These are phyloP conservation scores for Quercus robur DNA, from an alignment of 306 rosid species.

Conservation along the genomic window DNA sequence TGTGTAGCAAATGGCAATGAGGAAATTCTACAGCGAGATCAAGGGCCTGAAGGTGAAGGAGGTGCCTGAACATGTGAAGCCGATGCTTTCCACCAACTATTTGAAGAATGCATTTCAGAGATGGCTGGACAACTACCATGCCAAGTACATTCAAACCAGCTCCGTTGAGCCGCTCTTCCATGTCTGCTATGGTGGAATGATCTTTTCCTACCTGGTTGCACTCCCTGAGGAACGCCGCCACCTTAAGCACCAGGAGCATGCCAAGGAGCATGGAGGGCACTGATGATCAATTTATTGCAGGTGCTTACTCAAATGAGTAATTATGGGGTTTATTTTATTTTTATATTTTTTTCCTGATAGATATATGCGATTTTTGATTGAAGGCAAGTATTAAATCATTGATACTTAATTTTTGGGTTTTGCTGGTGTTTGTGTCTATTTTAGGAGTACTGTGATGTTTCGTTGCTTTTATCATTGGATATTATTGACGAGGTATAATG, in stretches of 20 bases:
- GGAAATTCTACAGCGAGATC: constrained; percentile 64
- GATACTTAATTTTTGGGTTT: neutral
- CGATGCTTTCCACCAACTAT: constrained; percentile 46
- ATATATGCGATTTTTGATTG: neutral
- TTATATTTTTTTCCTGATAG: neutral
- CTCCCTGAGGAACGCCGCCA: constrained; percentile 93
- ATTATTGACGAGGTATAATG: neutral
- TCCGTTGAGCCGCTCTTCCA: constrained; percentile 65
- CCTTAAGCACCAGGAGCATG: constrained; percentile 61
- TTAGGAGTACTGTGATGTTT: neutral
- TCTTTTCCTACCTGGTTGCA: constrained; percentile 72
- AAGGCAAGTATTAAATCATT: neutral
- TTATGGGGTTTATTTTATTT: neutral
- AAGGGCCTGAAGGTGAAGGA: constrained; percentile 70
- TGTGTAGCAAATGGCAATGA: constrained; percentile 53
- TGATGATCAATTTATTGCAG: constrained; percentile 25
- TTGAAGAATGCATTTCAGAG: constrained; percentile 42
- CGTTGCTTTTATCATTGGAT: neutral
- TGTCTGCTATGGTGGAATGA: constrained; percentile 75
- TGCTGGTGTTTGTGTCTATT: neutral
- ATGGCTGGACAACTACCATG: constrained; percentile 66
- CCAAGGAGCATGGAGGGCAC: constrained; percentile 61
- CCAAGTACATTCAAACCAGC: constrained; percentile 72
- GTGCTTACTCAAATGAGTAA: neutral
- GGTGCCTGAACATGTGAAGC: constrained; percentile 57